A percentile compares a stretch with the other conserved stretches of the same genome.
Evolutionary conservation across 2,329 filamentous ascomycete genomes (phyloP).

Genomic region (Colletotrichum sp.): DNA sequence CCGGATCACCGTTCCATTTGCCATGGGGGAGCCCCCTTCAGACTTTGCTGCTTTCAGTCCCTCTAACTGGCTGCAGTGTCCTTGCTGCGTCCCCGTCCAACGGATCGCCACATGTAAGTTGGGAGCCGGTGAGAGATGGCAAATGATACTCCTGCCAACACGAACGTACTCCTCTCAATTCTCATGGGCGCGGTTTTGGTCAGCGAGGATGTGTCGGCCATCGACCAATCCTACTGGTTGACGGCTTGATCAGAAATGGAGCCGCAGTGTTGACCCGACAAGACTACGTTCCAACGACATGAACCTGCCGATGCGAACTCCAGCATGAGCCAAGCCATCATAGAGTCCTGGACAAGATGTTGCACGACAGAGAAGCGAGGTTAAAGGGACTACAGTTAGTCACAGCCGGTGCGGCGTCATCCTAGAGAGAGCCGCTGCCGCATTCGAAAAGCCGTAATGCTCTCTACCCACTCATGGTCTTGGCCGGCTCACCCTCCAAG

Average conservation of each 20-base stretch:
- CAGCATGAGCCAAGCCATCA: background rate
- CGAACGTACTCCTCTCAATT: background rate
- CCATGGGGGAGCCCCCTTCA: background rate
- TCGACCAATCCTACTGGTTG: background rate
- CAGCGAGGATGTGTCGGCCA: background rate
- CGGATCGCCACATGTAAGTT: conserved; percentile 6
- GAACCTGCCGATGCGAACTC: background rate
- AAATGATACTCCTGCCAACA: conserved; percentile 11
- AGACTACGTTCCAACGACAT: background rate
- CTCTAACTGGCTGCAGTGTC: conserved; percentile 1
- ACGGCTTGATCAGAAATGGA: background rate
- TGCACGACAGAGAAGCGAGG: background rate
- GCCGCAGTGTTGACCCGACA: background rate
- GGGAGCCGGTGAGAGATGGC: background rate
- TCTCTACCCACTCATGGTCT: background rate
- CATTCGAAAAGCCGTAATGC: background rate
- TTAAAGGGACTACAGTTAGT: background rate
- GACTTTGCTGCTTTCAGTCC: conserved; percentile 11
- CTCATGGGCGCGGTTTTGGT: background rate
- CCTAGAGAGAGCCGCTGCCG: background rate
- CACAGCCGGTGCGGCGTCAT: background rate
- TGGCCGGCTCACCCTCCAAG: background rate
- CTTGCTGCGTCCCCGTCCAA: background rate
- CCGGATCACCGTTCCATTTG: conserved; percentile 9
- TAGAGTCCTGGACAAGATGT: background rate